Base-by-base conservation (phyloP, 2,329 filamentous ascomycete genomes). In the Aspergillus carbonarius region DNA sequence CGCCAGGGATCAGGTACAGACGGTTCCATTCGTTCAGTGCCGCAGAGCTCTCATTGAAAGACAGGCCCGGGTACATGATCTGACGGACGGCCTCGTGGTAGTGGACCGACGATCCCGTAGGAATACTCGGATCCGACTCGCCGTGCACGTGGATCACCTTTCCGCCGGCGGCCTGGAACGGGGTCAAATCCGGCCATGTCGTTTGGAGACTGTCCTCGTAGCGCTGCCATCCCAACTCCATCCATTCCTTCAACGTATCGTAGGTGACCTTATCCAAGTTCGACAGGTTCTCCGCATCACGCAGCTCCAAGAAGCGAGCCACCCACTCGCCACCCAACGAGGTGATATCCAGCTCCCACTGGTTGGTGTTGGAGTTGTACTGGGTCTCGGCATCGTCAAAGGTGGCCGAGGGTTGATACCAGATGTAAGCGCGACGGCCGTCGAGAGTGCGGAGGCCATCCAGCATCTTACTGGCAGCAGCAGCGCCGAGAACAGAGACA, bases 71-170 rank as follows among this genome's bases (percentile, higher is more conserved):
- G 66, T 81, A 82, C 80, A 85, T 83, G 69, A 79, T 74, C 3
- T 64, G 65, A 35, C 79, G 79, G 34, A 86, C 83, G 2, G 82
- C 80, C 53, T 85, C 76, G 70, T 77, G 81, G 74, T 85, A 87
- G 64, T 78, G 81, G 0, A 84, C 78, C 0, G 82, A 84, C 0
- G 81, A 83, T 4, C 75, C 81, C 0, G 83, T 69, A 1, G 83
- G 83, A 59, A 87, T 74, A 6, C 76, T 79, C 9, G 76, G 69
- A 68, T 86, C 84, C 0, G 79, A 81, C 69, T 86, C 83, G 54
- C 83, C 83, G 70, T 86, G 83, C 72, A 79, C 84, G 67, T 85
- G 83, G 6, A 87, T 71, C 3, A 86, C 70, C 69, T 86, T 86
- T 54, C 82, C 83, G 20, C 83, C 83, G 0, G 74, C 64, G 2